These are phyloP conservation scores for Favolaschia claudopus DNA, from an alignment of 768 basidiomycete species.

Conservation along the genomic window DNA sequence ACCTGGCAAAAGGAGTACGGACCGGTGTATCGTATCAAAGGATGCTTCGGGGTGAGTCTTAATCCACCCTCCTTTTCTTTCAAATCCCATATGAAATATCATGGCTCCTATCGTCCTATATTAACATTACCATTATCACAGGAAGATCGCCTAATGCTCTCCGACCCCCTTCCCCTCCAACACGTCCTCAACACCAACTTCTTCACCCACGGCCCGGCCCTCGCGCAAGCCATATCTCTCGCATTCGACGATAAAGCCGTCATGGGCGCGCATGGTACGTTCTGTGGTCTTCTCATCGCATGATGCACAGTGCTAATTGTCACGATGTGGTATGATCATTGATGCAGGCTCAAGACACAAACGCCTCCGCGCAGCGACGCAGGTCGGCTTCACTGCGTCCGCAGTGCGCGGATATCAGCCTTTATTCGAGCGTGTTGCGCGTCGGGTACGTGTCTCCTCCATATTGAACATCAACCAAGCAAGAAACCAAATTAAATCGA, in stretches of 20 bases:
- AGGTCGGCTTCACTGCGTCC: conserved; percentile 6
- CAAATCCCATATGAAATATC: too few relatives aligned
- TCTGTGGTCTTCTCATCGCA: too few relatives aligned
- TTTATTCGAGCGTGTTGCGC: conserved; percentile 13
- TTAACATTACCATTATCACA: not conserved
- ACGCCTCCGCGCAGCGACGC: conserved; percentile 16
- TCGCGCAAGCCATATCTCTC: conserved; percentile 10
- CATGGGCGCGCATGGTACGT: conserved; percentile 15
- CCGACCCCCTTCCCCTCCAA: conserved; percentile 16
- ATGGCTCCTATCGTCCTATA: too few relatives aligned
- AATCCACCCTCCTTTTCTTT: too few relatives aligned
- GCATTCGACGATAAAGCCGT: conserved; percentile 16
- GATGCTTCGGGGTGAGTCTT: conserved; percentile 13
- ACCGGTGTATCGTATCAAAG: conserved; percentile 16
- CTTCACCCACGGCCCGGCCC: conserved; percentile 9
- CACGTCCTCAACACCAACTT: conserved; percentile 10
- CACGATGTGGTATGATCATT: not conserved
- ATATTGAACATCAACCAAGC: too few relatives aligned
- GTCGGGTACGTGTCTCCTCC: too few relatives aligned
- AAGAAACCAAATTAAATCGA: too few relatives aligned
- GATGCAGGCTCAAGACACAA: conserved; percentile 9
- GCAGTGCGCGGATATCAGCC: conserved; percentile 4
- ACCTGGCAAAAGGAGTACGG: conserved; percentile 18
- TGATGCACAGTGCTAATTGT: not conserved
- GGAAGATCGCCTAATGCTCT: conserved; percentile 20